Base-by-base conservation (phyloP, 2,329 filamentous ascomycete genomes). In the Alternaria sp. region DNA sequence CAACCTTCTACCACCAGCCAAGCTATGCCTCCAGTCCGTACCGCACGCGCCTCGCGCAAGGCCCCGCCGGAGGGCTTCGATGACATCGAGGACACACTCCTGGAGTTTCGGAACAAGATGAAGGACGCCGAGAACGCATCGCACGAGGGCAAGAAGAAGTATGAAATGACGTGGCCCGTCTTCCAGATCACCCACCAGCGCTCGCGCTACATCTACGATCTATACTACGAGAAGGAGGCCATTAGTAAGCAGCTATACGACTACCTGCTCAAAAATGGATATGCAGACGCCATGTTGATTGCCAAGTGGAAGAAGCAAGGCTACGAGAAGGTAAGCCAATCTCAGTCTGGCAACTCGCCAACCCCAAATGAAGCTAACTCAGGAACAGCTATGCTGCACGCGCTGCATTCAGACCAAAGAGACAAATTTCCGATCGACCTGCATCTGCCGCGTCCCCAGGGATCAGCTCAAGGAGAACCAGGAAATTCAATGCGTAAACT, bases 281-380 rank as follows among this genome's bases (percentile, higher is more conserved):
- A 99, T 77, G 95, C 93, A 5, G 95, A 99, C 79, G 88, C 91
- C 44, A 95, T 93, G 82, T 82, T 99, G 74, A 98, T 99, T 74
- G 95, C 95, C 13, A 99, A 99, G 82, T 99, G 95, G 95, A 99
- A 99, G 87, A 99, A 99, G 82, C 91, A 96, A 73, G 95, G 95
- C 14, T 99, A 99, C 73, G 95, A 99, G 80, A 97, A 98, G 88
- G 91, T 92, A 77, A 51, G 83, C 77, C 5, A 7, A 24, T 17
- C 11, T 26, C 33, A 23, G 26, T 29, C 11, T 29, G 39, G 21
- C 31, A 48, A 33, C 14, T 34, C 34, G 41, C 29, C 17, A 10
- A 11, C 21, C n/a, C n/a, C 21, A 17, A 21, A 36, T 9, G 4
- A 17, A 24, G 46, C 62, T 65, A 48, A 68, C 58, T 11, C 17